phyloP scores from a whole-genome alignment of 1,139 yeast genomes.

The Suhomyces kunorum region DNA sequence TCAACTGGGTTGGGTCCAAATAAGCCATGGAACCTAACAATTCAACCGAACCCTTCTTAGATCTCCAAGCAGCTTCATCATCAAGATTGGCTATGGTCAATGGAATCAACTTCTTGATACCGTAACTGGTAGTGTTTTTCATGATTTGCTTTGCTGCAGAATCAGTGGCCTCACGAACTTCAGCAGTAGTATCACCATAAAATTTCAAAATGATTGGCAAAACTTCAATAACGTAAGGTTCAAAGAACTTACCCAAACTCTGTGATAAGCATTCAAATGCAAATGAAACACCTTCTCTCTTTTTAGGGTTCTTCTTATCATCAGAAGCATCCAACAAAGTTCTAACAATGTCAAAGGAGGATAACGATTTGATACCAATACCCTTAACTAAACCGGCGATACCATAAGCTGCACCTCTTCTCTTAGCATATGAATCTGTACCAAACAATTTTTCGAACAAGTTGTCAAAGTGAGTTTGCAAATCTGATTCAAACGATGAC shows the following conservation, averaged over 20 bases:
- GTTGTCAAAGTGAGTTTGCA: slow-evolving; percentile 55
- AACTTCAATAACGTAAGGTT: slow-evolving; percentile 90
- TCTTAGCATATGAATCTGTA: slow-evolving; percentile 51
- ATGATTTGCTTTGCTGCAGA: slow-evolving; percentile 85
- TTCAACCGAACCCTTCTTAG: slow-evolving; percentile 96
- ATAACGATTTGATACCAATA: slow-evolving; percentile 73
- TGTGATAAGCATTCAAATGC: slow-evolving; percentile 83
- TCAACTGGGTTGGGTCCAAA: slow-evolving; percentile 89
- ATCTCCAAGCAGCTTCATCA: slow-evolving; percentile 93
- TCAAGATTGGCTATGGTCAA: slow-evolving; percentile 83
- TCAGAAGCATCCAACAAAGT: slow-evolving; percentile 83
- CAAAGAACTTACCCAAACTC: slow-evolving; percentile 74
- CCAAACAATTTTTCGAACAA: slow-evolving; percentile 62
- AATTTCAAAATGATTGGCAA: slow-evolving; percentile 78
- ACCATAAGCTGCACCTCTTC: slow-evolving; percentile 97
- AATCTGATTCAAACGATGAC: slow-evolving; percentile 49
- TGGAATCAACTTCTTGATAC: slow-evolving; percentile 89
- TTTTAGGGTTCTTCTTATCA: slow-evolving; percentile 71
- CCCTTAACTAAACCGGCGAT: slow-evolving; percentile 93
- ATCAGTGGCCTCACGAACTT: slow-evolving; percentile 88
- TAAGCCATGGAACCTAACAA: slow-evolving; percentile 97
- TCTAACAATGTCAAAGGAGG: slow-evolving; percentile 76
- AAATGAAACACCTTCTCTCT: slow-evolving; percentile 87
- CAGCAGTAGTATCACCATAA: slow-evolving; percentile 81
- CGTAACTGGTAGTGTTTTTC: slow-evolving; percentile 89